Percentiles rank a stretch among this genome's conserved stretches.
These are phyloP conservation scores for Tripterygium wilfordii DNA, from an alignment of 177 flowering plant genomes.

Conservation along the genomic window DNA sequence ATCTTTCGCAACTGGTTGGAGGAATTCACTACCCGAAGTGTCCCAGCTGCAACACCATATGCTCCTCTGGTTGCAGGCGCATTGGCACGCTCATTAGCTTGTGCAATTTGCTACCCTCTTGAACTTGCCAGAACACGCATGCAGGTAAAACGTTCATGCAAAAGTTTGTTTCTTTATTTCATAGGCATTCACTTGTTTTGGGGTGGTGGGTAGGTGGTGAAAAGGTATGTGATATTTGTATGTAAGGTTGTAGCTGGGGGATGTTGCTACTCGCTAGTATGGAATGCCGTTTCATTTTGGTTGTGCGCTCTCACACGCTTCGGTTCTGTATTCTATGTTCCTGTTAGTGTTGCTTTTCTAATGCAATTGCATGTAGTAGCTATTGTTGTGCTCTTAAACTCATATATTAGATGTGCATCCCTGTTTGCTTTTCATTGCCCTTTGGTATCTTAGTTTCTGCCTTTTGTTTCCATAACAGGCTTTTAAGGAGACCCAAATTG, in stretches of 20 bases:
- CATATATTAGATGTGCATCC: background rate
- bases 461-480: conserved; percentile 22
- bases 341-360: no score
- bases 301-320: no score
- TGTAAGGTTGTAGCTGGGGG: no score
- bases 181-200: no score
- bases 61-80: conserved; percentile 44
- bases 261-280: no score
- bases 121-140: conserved; percentile 55
- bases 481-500: conserved; percentile 23
- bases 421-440: background rate
- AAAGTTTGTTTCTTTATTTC: no score
- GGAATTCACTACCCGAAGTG: conserved; percentile 17
- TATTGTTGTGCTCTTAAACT: no score
- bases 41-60: conserved; percentile 30
- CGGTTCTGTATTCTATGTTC: no score
- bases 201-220: no score
- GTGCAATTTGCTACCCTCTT: conserved; percentile 45
- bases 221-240: no score
- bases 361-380: no score
- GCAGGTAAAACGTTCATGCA: conserved; percentile 27
- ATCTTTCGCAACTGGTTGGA: conserved; percentile 37
- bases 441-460: background rate
- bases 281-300: no score
- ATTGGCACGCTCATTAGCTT: conserved; percentile 42